Base-by-base conservation (phyloP, 352 stramenopile species). In the Blastocystis sp. region DNA sequence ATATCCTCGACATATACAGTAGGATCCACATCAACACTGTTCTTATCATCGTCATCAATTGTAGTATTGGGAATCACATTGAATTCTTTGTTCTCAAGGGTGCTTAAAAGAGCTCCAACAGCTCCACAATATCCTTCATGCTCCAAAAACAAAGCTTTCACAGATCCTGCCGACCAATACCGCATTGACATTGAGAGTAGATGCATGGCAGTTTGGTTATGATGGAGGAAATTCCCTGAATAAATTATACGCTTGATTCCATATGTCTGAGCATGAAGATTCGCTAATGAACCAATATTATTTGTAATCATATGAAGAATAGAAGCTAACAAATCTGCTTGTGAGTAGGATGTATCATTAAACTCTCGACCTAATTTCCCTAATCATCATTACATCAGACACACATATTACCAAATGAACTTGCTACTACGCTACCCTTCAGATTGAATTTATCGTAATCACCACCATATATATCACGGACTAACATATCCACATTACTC, bases 401-500 rank as follows among this genome's bases (percentile, higher is more conserved):
- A 42, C 21, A 90, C 94, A 42, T 97, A 88, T 89, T 98, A 42
- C 96, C 97, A 90, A 99, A 99, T 61, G 94, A 98, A 83, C 94
- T 97, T 4, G 97, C 97, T 4, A 99, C 95, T 6, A 91, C 93
- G 21, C 88, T 88, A 0, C 92, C 93, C 6, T 91, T 93, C 14
- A 97, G 89, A 56, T 96, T 94, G 73, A 97, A 96, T 81, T 95
- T 95, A 32, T 95, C 94, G 91, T 97, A 97, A 51, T 93, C 93
- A 66, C 93, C 92, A 12, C 96, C 97, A 89, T 99, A 99, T 88
- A 99, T 99, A 89, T 99, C 97, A 32, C 95, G 94, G 43, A 99
- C 96, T 88, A 96, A 96, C 94, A 98, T 97, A 89, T 98, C 95
- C 11, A 98, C 94, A 27, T 89, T 89, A 43, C 49, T 49, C 19